Conservation (phyloP, 805 yeast genomes). For the Nematodospora valgi region DNA sequence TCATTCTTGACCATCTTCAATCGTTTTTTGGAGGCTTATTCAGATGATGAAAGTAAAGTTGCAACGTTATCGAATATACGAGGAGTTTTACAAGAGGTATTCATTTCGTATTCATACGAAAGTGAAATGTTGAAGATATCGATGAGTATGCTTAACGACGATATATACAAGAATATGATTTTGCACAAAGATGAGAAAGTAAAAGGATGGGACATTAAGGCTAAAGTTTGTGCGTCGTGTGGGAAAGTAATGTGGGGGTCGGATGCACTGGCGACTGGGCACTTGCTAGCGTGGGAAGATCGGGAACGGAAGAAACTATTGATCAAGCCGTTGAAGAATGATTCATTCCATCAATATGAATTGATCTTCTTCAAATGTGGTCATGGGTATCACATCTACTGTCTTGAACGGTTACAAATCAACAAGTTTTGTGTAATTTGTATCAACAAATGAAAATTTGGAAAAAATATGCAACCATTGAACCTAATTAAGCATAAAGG, state of each 20-base stretch:
- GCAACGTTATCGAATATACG: conserved; percentile 60
- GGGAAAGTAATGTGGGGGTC: conserved; percentile 73
- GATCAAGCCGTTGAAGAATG: conserved; percentile 7
- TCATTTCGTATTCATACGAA: conserved; percentile 63
- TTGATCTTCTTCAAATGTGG: conserved; percentile 59
- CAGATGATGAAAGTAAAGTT: conserved; percentile 24
- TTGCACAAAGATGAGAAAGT: conserved; percentile 38
- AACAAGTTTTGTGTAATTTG: conserved; percentile 24
- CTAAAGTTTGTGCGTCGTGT: conserved; percentile 69
- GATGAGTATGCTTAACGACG: conserved; percentile 52
- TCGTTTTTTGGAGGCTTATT: conserved; percentile 48
- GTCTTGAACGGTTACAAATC: conserved; percentile 45
- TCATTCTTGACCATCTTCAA: conserved; percentile 57
- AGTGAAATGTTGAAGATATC: conserved; percentile 50
- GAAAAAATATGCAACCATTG: conserved; percentile 4
- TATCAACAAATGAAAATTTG: not conserved
- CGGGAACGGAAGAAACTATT: conserved; percentile 16
- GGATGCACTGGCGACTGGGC: no score
- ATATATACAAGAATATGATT: conserved; percentile 47
- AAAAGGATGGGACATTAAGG: conserved; percentile 57
- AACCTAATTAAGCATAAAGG: conserved; percentile 4
- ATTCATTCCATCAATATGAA: conserved; percentile 21
- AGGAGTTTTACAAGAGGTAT: conserved; percentile 58
- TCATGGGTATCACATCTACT: conserved; percentile 61
- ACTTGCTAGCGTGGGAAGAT: conserved; percentile 58